Conservation (phyloP, 129 eudicot genomes). For the Heracleum sosnowskyi region DNA sequence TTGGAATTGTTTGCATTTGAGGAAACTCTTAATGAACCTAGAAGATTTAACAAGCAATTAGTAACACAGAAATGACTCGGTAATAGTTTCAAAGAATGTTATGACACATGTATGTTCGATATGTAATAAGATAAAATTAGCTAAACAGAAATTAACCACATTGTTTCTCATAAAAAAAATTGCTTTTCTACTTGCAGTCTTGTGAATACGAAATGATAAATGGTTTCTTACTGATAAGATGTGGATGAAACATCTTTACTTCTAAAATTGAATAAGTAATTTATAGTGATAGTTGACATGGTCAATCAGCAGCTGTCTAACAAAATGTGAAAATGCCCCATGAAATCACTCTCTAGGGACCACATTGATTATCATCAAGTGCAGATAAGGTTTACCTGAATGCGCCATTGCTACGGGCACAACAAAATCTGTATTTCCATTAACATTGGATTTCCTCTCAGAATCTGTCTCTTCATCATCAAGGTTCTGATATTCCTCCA, state of each 20-base stretch:
- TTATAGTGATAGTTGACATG: background rate
- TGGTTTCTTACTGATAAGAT: background rate
- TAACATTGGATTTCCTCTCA: conserved; percentile 14
- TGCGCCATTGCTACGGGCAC: conserved; percentile 17
- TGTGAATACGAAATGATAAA: background rate
- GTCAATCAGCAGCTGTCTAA: background rate
- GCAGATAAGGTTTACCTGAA: conserved; percentile 19
- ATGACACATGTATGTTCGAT: background rate
- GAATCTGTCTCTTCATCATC: conserved; percentile 15
- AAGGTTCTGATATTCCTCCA: conserved; percentile 24
- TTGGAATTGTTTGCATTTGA: conserved; percentile 10
- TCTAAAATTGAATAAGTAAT: background rate
- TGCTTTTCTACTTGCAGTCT: background rate
- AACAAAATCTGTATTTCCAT: conserved; percentile 13
- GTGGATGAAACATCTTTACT: background rate
- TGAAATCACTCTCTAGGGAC: background rate
- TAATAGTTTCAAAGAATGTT: background rate
- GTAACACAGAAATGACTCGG: background rate
- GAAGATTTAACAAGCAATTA: conserved; percentile 5
- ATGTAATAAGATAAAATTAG: no score
- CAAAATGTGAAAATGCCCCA: background rate
- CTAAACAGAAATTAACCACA: background rate
- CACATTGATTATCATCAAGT: background rate
- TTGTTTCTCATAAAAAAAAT: background rate
- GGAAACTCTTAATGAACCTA: conserved; percentile 13